Conservation (phyloP, 495 filamentous ascomycete species). For the Astrocystis sublimbata region DNA sequence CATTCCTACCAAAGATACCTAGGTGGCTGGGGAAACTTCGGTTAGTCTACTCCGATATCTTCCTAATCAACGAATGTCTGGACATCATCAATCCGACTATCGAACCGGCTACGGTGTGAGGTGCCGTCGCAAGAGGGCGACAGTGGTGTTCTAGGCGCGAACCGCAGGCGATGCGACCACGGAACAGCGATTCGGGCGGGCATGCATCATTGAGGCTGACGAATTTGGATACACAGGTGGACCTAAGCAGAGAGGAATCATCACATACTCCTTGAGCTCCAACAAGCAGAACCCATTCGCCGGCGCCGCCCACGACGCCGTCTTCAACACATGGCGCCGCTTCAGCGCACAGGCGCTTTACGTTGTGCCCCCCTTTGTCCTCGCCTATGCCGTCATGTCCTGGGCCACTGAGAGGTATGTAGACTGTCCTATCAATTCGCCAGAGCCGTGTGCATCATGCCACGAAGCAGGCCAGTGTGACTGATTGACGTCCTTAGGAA, state of each 20-base stretch:
- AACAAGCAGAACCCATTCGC: conserved; percentile 61
- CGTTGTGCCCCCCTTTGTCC: conserved; percentile 72
- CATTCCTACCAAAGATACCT: conserved; percentile 65
- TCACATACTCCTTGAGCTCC: conserved; percentile 50
- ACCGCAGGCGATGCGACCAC: conserved; percentile 1
- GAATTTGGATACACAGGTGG: conserved; percentile 36
- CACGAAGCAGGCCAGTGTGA: conserved; percentile 19
- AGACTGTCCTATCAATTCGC: conserved; percentile 12
- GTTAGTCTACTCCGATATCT: conserved; percentile 54
- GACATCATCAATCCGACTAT: neutral
- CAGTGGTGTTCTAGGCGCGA: neutral
- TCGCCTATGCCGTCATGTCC: conserved; percentile 75
- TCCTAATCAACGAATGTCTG: conserved; percentile 1
- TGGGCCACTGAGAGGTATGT: conserved; percentile 84
- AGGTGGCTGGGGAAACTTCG: conserved; percentile 82
- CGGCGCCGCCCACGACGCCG: conserved; percentile 53
- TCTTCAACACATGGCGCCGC: conserved; percentile 66
- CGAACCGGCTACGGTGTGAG: neutral
- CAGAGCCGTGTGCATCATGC: neutral
- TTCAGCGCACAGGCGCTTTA: conserved; percentile 73
- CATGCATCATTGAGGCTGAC: conserved; percentile 34
- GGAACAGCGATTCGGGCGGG: conserved; percentile 19
- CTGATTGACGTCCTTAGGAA: conserved; percentile 59
- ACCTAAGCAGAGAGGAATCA: conserved; percentile 58
- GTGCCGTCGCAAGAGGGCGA: neutral